These are phyloP conservation scores for Taphrina confusa DNA, from an alignment of 1,139 yeast genomes.

Conservation along the genomic window DNA sequence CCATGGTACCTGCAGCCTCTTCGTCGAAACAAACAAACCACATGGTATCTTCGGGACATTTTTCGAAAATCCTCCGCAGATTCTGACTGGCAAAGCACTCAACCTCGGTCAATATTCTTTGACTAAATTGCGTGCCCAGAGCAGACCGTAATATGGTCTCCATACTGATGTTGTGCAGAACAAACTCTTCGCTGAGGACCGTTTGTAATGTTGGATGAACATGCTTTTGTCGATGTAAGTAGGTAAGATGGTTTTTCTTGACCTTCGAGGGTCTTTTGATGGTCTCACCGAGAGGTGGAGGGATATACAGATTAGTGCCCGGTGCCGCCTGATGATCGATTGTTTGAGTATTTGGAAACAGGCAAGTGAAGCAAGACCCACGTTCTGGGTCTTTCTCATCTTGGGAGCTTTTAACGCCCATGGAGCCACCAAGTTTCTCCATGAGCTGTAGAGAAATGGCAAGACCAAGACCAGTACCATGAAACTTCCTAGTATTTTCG, in stretches of 20 bases:
- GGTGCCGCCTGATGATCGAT: not conserved
- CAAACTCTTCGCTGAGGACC: not conserved
- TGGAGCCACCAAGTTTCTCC: conserved; percentile 85
- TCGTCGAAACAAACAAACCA: conserved; percentile 20
- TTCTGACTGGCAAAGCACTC: conserved; percentile 6
- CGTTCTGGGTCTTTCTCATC: conserved; percentile 13
- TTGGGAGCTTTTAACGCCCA: conserved; percentile 65
- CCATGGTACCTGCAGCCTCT: conserved; percentile 8
- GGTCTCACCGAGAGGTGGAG: not conserved
- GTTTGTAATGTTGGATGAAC: not conserved
- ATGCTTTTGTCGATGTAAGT: not conserved
- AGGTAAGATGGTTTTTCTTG: not conserved
- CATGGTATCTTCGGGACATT: not conserved
- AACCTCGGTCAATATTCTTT: conserved; percentile 9
- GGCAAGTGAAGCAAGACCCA: conserved; percentile 21
- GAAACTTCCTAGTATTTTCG: conserved; percentile 79
- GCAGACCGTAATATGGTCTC: not conserved
- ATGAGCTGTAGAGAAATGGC: conserved; percentile 84
- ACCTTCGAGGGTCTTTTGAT: not conserved
- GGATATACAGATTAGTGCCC: conserved; percentile 1
- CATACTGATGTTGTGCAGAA: not conserved
- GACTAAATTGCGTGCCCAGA: not conserved
- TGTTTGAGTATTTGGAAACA: conserved; percentile 6
- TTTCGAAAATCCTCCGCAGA: not conserved
- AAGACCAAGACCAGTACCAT: conserved; percentile 52